phyloP scores from a whole-genome alignment of 768 basidiomycete genomes.

The Infundibulicybe gibba region DNA sequence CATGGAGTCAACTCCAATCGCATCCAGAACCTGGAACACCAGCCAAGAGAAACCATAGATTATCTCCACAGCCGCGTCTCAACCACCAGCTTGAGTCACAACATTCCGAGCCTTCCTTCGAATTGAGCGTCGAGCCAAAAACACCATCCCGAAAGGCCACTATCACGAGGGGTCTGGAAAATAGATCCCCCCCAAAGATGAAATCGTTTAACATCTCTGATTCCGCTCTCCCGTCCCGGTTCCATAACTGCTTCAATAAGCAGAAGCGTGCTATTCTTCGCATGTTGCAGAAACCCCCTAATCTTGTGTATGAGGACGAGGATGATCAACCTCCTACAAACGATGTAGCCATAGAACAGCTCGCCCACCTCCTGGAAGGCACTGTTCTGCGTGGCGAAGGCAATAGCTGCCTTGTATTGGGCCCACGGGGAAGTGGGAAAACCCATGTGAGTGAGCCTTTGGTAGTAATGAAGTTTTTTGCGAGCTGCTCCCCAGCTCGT shows the following conservation, averaged over 20 bases:
- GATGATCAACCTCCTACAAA: conserved; percentile 41
- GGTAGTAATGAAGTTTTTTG: not conserved
- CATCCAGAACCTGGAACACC: too few species aligned
- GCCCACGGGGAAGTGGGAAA: conserved; percentile 86
- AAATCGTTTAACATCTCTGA: conserved; percentile 15
- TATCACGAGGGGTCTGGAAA: too few species aligned
- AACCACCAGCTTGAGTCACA: too few species aligned
- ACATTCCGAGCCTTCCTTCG: too few species aligned
- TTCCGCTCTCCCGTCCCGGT: conserved; percentile 31
- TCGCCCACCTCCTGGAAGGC: conserved; percentile 65
- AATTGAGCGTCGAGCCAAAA: too few species aligned
- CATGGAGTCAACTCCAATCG: too few species aligned
- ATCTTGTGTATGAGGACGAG: conserved; percentile 3
- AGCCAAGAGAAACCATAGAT: too few species aligned
- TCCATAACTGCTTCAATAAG: conserved; percentile 41
- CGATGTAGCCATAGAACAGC: conserved; percentile 46
- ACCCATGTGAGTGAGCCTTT: conserved; percentile 48
- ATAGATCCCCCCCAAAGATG: conserved; percentile 7
- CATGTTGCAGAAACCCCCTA: conserved; percentile 31
- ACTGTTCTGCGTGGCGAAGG: conserved; percentile 83
- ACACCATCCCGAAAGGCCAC: too few species aligned
- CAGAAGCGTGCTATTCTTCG: conserved; percentile 58
- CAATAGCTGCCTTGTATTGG: conserved; percentile 87
- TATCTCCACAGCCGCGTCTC: too few species aligned
- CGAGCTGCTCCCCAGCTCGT: conserved; percentile 44